phyloP scores from a whole-genome alignment of 1,284 basidiomycete genomes.

The Ustilago trichophora region DNA sequence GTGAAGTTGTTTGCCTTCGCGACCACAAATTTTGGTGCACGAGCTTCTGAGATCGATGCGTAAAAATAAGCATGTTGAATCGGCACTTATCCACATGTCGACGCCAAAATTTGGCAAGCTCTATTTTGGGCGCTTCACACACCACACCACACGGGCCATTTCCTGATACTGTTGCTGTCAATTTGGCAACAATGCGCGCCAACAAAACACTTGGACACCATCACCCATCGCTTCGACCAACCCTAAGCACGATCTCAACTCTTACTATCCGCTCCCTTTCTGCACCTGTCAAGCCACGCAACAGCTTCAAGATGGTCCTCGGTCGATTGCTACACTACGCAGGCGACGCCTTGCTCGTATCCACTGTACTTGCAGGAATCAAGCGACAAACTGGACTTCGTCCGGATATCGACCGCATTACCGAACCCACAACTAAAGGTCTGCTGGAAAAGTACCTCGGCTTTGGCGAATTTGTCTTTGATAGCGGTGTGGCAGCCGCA shows the following conservation, averaged over 20 bases:
- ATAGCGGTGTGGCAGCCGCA: slow-evolving; percentile 57
- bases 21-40: background rate
- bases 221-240: background rate
- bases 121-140: no score
- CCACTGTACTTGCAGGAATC: slow-evolving; percentile 89
- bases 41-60: background rate
- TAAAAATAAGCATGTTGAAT: background rate
- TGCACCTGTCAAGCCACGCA: no score
- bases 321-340: slow-evolving; percentile 85
- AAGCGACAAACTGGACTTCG: slow-evolving; percentile 73
- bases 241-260: background rate
- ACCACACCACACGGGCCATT: slow-evolving; percentile 25
- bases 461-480: slow-evolving; percentile 88
- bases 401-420: slow-evolving; percentile 51
- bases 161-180: slow-evolving; percentile 1
- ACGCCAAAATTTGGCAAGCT: no score
- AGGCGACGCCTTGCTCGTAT: slow-evolving; percentile 84
- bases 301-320: slow-evolving; percentile 42
- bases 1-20: background rate
- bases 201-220: background rate
- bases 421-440: slow-evolving; percentile 76
- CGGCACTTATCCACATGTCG: no score
- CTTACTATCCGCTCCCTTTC: background rate
- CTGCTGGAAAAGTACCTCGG: slow-evolving; percentile 83
- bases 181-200: slow-evolving; percentile 4